Base-by-base conservation (phyloP, 192 early-diverging fungal genomes). In the Coemansia furcata region DNA sequence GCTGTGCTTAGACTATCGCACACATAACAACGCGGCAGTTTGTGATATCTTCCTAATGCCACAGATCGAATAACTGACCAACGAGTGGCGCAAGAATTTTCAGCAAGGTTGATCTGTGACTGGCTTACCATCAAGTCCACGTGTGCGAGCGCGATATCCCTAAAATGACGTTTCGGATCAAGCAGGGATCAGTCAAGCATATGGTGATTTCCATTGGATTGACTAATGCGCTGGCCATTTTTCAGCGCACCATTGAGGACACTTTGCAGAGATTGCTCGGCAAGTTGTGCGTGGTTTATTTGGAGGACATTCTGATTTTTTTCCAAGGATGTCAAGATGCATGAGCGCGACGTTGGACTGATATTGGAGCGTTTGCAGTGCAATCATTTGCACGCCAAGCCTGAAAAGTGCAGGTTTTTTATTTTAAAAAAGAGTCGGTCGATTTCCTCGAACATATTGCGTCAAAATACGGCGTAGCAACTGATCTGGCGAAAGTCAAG, bases 171-270 rank as follows among this genome's bases (percentile, higher is more conserved):
- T 87, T 86, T 49, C 17, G 63, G 0, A 82, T 85, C 0, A 36
- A 62, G 0, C 69, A 66, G 0, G 78, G 83, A 1, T 67, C 57
- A 2, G 91, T 63, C 67, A 70, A 91, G 61, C 88, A 72, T 43
- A 38, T 59, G 0, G 88, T 90, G 4, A 47, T 92, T 55, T 88
- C 88, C 0, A 88, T 89, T 62, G 89, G 89, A 0, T 57, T 91
- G 2, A 80, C 74, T 19, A 90, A 89, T 66, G 85, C 84, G 0
- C 86, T 88, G 0, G 86, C 80, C 0, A 74, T 83, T 0, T 91
- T 92, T 69, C 81, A 86, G 65, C 59, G 62, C 0, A 46, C 84
- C 1, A 85, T 88, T 17, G 85, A 86, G 40, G 66, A 80, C 3
- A 50, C 85, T 0, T 65, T 91, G 30, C 2, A 50, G 0, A 76